Evolutionary conservation across 371 early-diverging fungal genomes (phyloP).

Genomic region (Basidiobolus meristosporus): DNA sequence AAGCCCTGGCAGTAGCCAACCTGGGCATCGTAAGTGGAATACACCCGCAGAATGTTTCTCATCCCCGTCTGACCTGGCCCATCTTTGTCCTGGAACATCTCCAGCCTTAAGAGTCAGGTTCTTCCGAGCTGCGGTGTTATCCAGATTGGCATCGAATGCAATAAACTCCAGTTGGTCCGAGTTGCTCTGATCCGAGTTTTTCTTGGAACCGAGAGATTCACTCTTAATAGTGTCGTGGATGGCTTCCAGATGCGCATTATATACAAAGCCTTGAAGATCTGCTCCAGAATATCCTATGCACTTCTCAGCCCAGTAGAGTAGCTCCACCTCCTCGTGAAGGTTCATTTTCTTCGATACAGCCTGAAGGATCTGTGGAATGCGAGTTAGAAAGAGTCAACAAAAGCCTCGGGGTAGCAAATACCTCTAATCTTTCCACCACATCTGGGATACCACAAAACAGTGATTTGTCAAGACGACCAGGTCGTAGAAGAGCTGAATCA

Average conservation of each 20-base stretch:
- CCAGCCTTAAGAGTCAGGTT: conserved; percentile 22
- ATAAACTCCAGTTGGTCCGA: conserved; percentile 11
- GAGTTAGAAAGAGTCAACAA: not conserved
- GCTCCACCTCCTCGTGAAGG: conserved; percentile 29
- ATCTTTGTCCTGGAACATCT: conserved; percentile 54
- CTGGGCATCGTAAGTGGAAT: conserved; percentile 71
- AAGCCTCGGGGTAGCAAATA: conserved; percentile 4
- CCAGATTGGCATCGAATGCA: conserved; percentile 6
- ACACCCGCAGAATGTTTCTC: conserved; percentile 79
- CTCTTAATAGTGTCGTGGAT: conserved; percentile 52
- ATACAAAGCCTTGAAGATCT: conserved; percentile 82
- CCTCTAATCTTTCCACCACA: conserved; percentile 43
- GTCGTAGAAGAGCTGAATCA: conserved; percentile 92
- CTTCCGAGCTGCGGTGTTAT: conserved; percentile 1
- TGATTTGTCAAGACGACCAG: conserved; percentile 96
- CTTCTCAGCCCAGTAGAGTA: conserved; percentile 29
- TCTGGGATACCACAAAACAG: conserved; percentile 73
- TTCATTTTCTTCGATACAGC: conserved; percentile 45
- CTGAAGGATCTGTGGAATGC: conserved; percentile 22
- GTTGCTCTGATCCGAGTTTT: conserved; percentile 9
- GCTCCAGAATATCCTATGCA: conserved; percentile 78
- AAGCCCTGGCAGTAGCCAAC: conserved; percentile 92
- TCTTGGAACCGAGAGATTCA: conserved; percentile 17
- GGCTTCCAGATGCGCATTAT: conserved; percentile 79
- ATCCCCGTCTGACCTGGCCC: conserved; percentile 72